These are phyloP conservation scores for Clitopilus passeckerianus DNA, from an alignment of 768 basidiomycete species.

Conservation along the genomic window DNA sequence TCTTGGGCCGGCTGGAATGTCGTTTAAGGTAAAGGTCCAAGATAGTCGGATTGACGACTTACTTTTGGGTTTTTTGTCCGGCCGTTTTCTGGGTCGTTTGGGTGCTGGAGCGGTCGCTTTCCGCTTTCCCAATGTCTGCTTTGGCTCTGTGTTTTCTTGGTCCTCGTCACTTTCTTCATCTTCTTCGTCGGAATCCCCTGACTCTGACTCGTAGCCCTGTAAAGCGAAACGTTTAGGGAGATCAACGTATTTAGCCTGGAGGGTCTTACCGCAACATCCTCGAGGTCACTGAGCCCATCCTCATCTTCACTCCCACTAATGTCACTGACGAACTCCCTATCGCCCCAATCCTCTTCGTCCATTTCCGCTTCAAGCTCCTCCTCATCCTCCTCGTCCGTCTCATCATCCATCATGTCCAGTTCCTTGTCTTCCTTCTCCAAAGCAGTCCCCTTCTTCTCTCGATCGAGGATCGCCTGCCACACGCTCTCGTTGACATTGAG, in stretches of 20 bases:
- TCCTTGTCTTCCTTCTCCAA: conserved; percentile 45
- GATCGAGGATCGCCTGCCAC: conserved; percentile 88
- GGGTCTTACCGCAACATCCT: conserved; percentile 57
- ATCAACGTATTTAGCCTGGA: too few relatives aligned
- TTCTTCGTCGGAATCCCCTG: conserved; percentile 25
- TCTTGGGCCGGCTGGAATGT: conserved; percentile 56
- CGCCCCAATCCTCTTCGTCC: conserved; percentile 48
- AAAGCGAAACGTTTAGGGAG: background rate
- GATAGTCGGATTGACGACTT: conserved; percentile 19
- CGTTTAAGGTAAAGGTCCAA: conserved; percentile 1
- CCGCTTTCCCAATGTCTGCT: conserved; percentile 60
- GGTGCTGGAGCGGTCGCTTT: conserved; percentile 43
- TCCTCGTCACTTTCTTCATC: conserved; percentile 34
- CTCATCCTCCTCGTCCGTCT: conserved; percentile 59
- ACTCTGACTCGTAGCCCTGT: background rate
- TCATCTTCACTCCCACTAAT: conserved; percentile 60
- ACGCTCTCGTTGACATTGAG: conserved; percentile 97
- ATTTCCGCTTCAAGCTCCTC: conserved; percentile 45
- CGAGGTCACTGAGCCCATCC: conserved; percentile 60
- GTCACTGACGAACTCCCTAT: conserved; percentile 73
- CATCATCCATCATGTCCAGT: conserved; percentile 51
- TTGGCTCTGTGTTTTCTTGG: conserved; percentile 28
- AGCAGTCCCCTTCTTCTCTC: conserved; percentile 58
- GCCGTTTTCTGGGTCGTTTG: conserved; percentile 45
- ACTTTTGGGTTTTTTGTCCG: conserved; percentile 61